Conservation (phyloP, 345 rosid genomes). For the Sonneratia alba region DNA sequence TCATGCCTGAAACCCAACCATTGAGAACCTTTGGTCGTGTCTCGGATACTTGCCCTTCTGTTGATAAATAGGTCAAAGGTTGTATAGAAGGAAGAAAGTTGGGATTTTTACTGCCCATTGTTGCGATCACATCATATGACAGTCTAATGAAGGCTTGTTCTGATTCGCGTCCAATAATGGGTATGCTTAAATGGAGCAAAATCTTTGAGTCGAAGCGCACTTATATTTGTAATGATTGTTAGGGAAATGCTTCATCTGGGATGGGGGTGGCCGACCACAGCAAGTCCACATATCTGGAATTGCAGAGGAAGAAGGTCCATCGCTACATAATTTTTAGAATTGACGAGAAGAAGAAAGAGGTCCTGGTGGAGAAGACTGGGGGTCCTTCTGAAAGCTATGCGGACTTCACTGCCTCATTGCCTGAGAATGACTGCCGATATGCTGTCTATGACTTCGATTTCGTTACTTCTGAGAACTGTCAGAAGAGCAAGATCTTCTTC, state of each 20-base stretch:
- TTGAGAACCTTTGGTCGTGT: neutral
- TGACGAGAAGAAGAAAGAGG: slow-evolving; percentile 49
- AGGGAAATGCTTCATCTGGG: slow-evolving; percentile 76
- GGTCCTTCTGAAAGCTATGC: slow-evolving; percentile 44
- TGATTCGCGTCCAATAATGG: neutral
- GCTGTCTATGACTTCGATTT: slow-evolving; percentile 57
- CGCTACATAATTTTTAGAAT: slow-evolving; percentile 49
- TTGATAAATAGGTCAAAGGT: neutral
- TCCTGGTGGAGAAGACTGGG: slow-evolving; percentile 50
- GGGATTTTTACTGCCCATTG: neutral
- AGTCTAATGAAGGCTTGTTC: neutral
- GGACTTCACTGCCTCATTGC: slow-evolving; percentile 43
- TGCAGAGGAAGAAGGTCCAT: slow-evolving; percentile 42
- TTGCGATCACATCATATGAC: neutral
- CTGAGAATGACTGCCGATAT: slow-evolving; percentile 57
- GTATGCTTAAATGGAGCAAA: neutral
- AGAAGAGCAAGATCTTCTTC: slow-evolving; percentile 59
- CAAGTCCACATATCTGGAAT: slow-evolving; percentile 47
- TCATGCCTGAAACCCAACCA: neutral
- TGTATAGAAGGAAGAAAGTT: neutral
- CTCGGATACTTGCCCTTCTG: neutral
- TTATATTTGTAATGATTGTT: slow-evolving; percentile 6
- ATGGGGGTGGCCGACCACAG: slow-evolving; percentile 67
- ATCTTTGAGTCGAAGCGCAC: neutral
- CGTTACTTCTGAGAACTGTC: slow-evolving; percentile 50